Conservation (phyloP, 129 eudicot genomes). For the Kitagawia praeruptora region DNA sequence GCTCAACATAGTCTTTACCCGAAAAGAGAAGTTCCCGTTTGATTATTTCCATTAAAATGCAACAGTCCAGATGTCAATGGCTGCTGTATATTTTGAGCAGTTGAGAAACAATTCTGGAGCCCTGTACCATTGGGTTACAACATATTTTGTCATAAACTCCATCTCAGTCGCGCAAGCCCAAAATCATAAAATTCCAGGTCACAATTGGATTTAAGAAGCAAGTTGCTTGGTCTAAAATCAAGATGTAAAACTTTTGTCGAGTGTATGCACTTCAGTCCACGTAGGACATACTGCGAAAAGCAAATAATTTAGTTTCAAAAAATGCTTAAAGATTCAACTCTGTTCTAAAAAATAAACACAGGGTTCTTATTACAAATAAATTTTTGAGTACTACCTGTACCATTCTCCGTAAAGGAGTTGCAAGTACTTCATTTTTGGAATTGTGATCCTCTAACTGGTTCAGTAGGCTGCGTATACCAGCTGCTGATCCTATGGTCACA, state of each 20-base stretch:
- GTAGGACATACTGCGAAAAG: constrained; percentile 64
- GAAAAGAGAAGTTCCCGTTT: constrained; percentile 85
- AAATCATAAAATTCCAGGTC: constrained; percentile 92
- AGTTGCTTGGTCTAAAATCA: constrained; percentile 81
- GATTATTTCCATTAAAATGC: constrained; percentile 83
- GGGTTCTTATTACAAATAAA: background rate
- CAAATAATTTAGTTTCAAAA: background rate
- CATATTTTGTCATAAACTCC: constrained; percentile 90
- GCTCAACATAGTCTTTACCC: constrained; percentile 86
- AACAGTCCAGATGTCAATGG: constrained; percentile 94
- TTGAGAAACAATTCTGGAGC: too few relatives aligned
- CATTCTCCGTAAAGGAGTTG: too few relatives aligned
- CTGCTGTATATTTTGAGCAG: too few relatives aligned
- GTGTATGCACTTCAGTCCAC: constrained; percentile 79
- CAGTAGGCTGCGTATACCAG: too few relatives aligned
- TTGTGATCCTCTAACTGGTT: too few relatives aligned
- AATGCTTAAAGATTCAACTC: background rate
- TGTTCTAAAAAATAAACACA: background rate
- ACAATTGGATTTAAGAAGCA: constrained; percentile 82
- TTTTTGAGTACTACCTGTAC: too few relatives aligned
- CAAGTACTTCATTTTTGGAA: too few relatives aligned
- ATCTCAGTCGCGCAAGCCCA: constrained; percentile 93
- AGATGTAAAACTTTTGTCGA: constrained; percentile 90
- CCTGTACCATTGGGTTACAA: constrained; percentile 81
- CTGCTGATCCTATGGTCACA: too few relatives aligned